These are phyloP conservation scores for Pilasporangium apinafurcum DNA, from an alignment of 352 stramenopile genomes.

Conservation along the genomic window DNA sequence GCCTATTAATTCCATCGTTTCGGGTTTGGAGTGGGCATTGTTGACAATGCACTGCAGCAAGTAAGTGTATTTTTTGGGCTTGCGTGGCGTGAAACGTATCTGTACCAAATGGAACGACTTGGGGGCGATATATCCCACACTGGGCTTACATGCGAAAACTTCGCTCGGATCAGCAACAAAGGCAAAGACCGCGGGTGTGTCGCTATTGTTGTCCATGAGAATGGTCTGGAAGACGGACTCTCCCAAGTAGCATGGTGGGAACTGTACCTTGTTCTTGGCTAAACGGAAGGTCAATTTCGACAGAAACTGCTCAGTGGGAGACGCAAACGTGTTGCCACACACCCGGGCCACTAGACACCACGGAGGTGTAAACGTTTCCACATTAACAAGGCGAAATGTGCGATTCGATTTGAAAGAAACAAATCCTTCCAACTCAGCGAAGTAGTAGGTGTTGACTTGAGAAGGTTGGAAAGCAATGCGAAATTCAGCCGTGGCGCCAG, in stretches of 20 bases:
- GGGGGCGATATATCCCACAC: slow-evolving; percentile 54
- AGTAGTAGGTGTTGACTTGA: slow-evolving; percentile 84
- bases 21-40: slow-evolving; percentile 37
- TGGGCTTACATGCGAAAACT: slow-evolving; percentile 70
- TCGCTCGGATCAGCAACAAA: slow-evolving; percentile 60
- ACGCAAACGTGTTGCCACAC: slow-evolving; percentile 86
- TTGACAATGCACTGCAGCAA: slow-evolving; percentile 68
- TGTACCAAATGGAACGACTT: slow-evolving; percentile 82
- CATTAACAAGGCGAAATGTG: slow-evolving; percentile 91
- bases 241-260: slow-evolving; percentile 85
- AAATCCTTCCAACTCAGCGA: slow-evolving; percentile 84
- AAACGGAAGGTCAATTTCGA: slow-evolving; percentile 72
- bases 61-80: slow-evolving; percentile 38
- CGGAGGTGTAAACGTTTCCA: slow-evolving; percentile 87
- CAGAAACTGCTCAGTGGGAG: slow-evolving; percentile 80
- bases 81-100: slow-evolving; percentile 64
- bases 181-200: slow-evolving; percentile 85
- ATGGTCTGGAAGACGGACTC: slow-evolving; percentile 89
- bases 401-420: slow-evolving; percentile 91
- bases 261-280: slow-evolving; percentile 53
- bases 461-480: slow-evolving; percentile 75
- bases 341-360: slow-evolving; percentile 78
- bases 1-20: slow-evolving; percentile 49
- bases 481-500: slow-evolving; percentile 73
- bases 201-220: slow-evolving; percentile 79